Conservation (phyloP, 352 stramenopile species). For the Aphanomyces stellatus region DNA sequence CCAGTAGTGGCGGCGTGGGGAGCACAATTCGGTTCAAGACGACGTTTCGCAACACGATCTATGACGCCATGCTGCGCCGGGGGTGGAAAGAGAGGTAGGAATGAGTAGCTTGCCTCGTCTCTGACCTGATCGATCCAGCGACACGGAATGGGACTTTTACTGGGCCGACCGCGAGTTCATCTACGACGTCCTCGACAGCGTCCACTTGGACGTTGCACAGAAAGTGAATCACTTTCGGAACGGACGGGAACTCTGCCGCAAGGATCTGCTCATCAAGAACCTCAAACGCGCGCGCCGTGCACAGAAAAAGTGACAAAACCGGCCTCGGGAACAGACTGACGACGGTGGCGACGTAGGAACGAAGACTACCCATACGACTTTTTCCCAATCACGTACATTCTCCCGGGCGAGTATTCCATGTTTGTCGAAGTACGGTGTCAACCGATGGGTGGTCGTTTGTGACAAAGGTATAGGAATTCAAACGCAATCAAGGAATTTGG, state of each 20-base stretch:
- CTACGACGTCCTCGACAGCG: slow-evolving; percentile 85
- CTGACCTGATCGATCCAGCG: slow-evolving; percentile 18
- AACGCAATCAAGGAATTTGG: slow-evolving; percentile 86
- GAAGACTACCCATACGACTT: slow-evolving; percentile 67
- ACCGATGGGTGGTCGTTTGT: background rate
- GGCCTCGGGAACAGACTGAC: too few relatives aligned
- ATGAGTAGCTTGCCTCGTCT: background rate
- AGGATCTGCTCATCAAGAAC: slow-evolving; percentile 95
- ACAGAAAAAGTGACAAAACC: slow-evolving; percentile 18
- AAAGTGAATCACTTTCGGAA: slow-evolving; percentile 90
- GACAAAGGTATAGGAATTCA: slow-evolving; percentile 59
- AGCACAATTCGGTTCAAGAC: slow-evolving; percentile 79
- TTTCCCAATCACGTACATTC: slow-evolving; percentile 89
- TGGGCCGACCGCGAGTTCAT: slow-evolving; percentile 87
- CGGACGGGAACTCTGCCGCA: slow-evolving; percentile 82
- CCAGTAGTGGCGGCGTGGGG: background rate
- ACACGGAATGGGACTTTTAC: slow-evolving; percentile 87
- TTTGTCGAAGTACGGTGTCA: slow-evolving; percentile 73
- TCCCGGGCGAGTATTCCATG: slow-evolving; percentile 91
- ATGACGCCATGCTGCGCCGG: slow-evolving; percentile 79
- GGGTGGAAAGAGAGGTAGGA: slow-evolving; percentile 85
- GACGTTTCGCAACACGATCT: slow-evolving; percentile 89
- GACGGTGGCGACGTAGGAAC: too few relatives aligned
- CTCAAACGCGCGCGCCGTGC: slow-evolving; percentile 60
- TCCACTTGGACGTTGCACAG: slow-evolving; percentile 72